These are phyloP conservation scores for Zymoseptoria pseudotritici DNA, from an alignment of 2,329 filamentous ascomycete genomes.

Conservation along the genomic window DNA sequence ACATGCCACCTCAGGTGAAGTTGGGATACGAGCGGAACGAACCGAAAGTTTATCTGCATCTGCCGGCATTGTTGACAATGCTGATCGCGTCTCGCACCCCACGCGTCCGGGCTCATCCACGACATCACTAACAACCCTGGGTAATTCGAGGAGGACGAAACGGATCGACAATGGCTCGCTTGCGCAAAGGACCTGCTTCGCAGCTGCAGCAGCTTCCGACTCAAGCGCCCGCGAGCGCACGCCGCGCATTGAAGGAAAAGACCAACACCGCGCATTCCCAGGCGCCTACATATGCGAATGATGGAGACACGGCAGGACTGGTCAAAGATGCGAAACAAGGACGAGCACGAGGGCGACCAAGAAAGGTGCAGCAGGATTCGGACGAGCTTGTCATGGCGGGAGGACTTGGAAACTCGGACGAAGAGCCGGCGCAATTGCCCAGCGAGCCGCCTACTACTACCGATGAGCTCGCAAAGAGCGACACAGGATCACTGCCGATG, in stretches of 20 bases:
- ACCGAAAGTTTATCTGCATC: background rate
- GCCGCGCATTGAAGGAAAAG: conserved; percentile 25
- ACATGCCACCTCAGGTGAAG: no score
- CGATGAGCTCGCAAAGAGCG: conserved; percentile 23
- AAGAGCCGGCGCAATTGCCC: conserved; percentile 4
- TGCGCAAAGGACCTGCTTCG: conserved; percentile 20
- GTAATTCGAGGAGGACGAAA: background rate
- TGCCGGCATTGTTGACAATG: conserved; percentile 1
- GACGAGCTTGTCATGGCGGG: conserved; percentile 26
- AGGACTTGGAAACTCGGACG: conserved; percentile 16
- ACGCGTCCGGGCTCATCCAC: background rate
- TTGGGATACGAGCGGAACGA: no score
- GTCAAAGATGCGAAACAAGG: conserved; percentile 22
- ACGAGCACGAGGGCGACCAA: conserved; percentile 17
- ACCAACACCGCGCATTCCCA: conserved; percentile 21
- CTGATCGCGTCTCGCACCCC: background rate
- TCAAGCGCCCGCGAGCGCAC: conserved; percentile 5
- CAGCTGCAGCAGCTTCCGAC: conserved; percentile 9
- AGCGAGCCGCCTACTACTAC: conserved; percentile 14
- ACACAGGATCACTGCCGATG: conserved; percentile 6
- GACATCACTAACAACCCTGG: background rate
- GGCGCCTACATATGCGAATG: conserved; percentile 17
- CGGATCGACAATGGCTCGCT: conserved; percentile 18
- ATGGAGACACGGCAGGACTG: conserved; percentile 21
- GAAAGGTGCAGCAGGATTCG: conserved; percentile 11